Evolutionary conservation across 495 filamentous ascomycete species (phyloP).

Genomic region (Aspergillus affinis): DNA sequence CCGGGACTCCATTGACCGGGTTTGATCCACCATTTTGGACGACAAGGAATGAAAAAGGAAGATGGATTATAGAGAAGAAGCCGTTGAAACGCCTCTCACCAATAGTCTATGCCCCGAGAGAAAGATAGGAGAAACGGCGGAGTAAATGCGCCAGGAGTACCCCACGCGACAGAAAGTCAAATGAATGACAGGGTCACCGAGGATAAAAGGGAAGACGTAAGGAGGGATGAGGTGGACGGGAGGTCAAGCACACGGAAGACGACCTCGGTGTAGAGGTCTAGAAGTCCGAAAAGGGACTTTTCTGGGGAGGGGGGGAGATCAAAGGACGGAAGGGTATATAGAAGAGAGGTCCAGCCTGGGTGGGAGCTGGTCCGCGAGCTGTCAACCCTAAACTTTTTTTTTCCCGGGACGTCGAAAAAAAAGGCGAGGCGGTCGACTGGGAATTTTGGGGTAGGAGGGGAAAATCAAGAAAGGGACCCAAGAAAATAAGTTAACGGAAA

Average conservation of each 20-base stretch:
- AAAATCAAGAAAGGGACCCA: not conserved
- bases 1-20: constrained; percentile 74
- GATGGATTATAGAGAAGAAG: not conserved
- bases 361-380: constrained; percentile 19
- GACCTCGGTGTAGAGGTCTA: constrained; percentile 7
- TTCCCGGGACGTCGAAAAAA: constrained; percentile 12
- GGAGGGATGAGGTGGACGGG: constrained; percentile 3
- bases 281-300: constrained; percentile 17
- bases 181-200: constrained; percentile 15
- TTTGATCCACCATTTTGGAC: constrained; percentile 54
- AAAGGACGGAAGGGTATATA: constrained; percentile 11
- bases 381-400: constrained; percentile 15
- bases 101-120: constrained; percentile 9
- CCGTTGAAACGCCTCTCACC: not conserved
- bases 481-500: constrained; percentile 15
- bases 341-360: constrained; percentile 19
- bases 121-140: constrained; percentile 11
- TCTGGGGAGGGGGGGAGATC: constrained; percentile 8
- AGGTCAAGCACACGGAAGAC: constrained; percentile 9
- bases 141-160: constrained; percentile 9
- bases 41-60: constrained; percentile 9
- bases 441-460: constrained; percentile 8
- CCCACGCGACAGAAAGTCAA: constrained; percentile 16
- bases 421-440: constrained; percentile 25
- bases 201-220: not conserved